Evolutionary conservation across 1,139 yeast species (phyloP).

Genomic region (Meyerozyma elateridarum): DNA sequence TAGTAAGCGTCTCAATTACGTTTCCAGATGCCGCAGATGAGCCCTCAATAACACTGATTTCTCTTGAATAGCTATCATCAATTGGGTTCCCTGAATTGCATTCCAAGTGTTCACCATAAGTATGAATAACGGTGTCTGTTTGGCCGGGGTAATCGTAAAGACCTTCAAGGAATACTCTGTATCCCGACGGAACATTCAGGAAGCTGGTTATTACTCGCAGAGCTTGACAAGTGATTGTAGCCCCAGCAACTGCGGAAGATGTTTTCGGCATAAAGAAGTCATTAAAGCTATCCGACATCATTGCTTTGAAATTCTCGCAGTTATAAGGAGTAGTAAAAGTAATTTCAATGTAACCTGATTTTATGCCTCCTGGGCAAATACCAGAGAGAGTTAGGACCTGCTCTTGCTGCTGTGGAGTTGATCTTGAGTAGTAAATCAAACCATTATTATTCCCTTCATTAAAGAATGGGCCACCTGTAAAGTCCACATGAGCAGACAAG

Average conservation of each 20-base stretch:
- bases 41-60: constrained; percentile 13
- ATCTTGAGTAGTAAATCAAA: constrained; percentile 15
- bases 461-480: constrained; percentile 14
- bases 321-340: constrained; percentile 13
- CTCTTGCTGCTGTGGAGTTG: constrained; percentile 15
- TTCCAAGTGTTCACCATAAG: constrained; percentile 11
- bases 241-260: constrained; percentile 5
- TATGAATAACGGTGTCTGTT: constrained; percentile 10
- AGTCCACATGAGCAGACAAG: constrained; percentile 9
- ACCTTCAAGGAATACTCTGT: constrained; percentile 16
- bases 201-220: constrained; percentile 10
- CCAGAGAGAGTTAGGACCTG: constrained; percentile 16
- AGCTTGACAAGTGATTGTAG: constrained; percentile 6
- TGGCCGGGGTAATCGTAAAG: constrained; percentile 11
- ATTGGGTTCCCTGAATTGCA: constrained; percentile 14
- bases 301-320: constrained; percentile 13
- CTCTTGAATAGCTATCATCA: constrained; percentile 8
- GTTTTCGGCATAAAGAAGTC: constrained; percentile 16
- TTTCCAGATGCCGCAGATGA: constrained; percentile 7
- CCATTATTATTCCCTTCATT: constrained; percentile 9
- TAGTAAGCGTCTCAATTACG: constrained; percentile 5
- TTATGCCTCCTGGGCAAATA: constrained; percentile 12
- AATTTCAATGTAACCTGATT: constrained; percentile 12
- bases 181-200: constrained; percentile 9
- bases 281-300: constrained; percentile 13